A percentile compares a stretch with the other conserved stretches of the same genome.
These are phyloP conservation scores for Taiozyma sp. DNA, from an alignment of 1,139 yeast species.

Conservation along the genomic window DNA sequence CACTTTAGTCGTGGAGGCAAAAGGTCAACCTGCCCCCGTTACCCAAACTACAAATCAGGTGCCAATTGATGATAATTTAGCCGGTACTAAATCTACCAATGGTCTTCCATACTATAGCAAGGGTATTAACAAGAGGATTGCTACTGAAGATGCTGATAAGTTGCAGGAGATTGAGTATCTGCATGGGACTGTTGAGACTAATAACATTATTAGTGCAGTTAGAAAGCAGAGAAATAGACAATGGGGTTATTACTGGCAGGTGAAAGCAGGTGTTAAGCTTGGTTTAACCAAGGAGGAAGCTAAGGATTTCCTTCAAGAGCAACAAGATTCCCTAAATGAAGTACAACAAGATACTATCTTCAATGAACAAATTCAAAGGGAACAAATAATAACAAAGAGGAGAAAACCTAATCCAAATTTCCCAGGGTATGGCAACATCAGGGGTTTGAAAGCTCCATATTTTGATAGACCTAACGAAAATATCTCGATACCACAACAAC, in stretches of 20 bases:
- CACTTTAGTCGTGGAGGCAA: slow-evolving; percentile 25
- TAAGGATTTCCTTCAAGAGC: slow-evolving; percentile 20
- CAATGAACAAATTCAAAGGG: slow-evolving; percentile 29
- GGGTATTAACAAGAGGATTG: slow-evolving; percentile 17
- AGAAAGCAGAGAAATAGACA: slow-evolving; percentile 26
- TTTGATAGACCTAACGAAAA: slow-evolving; percentile 12
- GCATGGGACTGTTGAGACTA: slow-evolving; percentile 31
- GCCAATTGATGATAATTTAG: slow-evolving; percentile 16
- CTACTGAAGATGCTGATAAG: slow-evolving; percentile 23
- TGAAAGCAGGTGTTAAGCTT: slow-evolving; percentile 29
- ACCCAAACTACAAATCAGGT: slow-evolving; percentile 10
- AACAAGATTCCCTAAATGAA: slow-evolving; percentile 23
- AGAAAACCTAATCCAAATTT: slow-evolving; percentile 42
- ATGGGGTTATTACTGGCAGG: slow-evolving; percentile 36
- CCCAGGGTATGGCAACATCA: slow-evolving; percentile 36
- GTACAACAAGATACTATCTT: slow-evolving; percentile 24
- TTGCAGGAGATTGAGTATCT: slow-evolving; percentile 30
- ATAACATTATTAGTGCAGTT: slow-evolving; percentile 26
- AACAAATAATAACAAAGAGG: slow-evolving; percentile 30
- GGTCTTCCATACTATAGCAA: slow-evolving; percentile 30
- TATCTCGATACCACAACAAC: neutral
- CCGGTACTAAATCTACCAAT: slow-evolving; percentile 21
- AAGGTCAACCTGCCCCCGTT: slow-evolving; percentile 10
- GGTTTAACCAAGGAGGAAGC: slow-evolving; percentile 25
- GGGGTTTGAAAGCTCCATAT: slow-evolving; percentile 38